A percentile compares a stretch with the other conserved stretches of the same genome.
These are phyloP conservation scores for Teunomyces cretensis DNA, from an alignment of 805 yeast species.

Conservation along the genomic window DNA sequence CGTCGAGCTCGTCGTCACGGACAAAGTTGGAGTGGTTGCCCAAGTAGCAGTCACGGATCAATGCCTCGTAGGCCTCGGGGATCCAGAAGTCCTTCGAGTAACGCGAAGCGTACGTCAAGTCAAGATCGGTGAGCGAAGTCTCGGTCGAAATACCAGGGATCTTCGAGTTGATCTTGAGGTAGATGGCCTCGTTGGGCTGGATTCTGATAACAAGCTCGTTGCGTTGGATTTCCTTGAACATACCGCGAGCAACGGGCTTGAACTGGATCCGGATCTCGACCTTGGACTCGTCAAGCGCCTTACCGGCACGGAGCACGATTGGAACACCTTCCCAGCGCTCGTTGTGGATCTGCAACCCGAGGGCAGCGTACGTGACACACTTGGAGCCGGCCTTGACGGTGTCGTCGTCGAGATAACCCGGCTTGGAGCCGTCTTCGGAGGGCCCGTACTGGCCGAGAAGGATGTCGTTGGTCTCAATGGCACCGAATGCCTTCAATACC, in stretches of 20 bases:
- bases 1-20: constrained; percentile 94
- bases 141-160: constrained; percentile 86
- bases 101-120: constrained; percentile 78
- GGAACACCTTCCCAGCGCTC: constrained; percentile 99
- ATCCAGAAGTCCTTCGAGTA: constrained; percentile 83
- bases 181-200: constrained; percentile 94
- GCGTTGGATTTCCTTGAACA: constrained; percentile 77
- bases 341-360: constrained; percentile 74
- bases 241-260: constrained; percentile 80
- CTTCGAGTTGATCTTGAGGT: constrained; percentile 89
- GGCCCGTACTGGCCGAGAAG: constrained; percentile 85
- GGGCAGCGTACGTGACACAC: constrained; percentile 90
- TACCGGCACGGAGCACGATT: constrained; percentile 92
- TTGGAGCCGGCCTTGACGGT: constrained; percentile 81
- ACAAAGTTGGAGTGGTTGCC: constrained; percentile 98
- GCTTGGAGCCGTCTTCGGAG: constrained; percentile 85
- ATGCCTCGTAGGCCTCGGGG: constrained; percentile 97
- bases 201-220: constrained; percentile 92
- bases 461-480: constrained; percentile 63
- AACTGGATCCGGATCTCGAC: constrained; percentile 95
- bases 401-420: constrained; percentile 88
- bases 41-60: constrained; percentile 82
- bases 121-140: constrained; percentile 85
- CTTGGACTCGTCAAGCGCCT: constrained; percentile 91
- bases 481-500: constrained; percentile 77